Percentiles rank a stretch among this genome's conserved stretches.
These are phyloP conservation scores for Aureobasidium pullulans DNA, from an alignment of 2,329 filamentous ascomycete genomes.

Conservation along the genomic window DNA sequence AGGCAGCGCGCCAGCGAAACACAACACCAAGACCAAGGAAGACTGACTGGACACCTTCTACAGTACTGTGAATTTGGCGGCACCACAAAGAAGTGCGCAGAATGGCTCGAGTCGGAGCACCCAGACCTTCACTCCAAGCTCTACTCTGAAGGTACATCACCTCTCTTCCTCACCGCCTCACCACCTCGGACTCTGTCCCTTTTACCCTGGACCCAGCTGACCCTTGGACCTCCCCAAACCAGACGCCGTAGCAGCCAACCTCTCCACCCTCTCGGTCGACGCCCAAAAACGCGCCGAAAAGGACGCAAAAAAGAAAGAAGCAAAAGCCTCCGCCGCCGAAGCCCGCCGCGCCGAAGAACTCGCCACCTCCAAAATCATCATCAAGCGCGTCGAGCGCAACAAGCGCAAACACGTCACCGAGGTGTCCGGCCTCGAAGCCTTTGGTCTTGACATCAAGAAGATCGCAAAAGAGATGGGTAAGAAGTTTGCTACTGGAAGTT, in stretches of 20 bases:
- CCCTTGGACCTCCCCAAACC: neutral
- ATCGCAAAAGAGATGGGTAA: slow-evolving; percentile 88
- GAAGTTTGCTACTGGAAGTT: slow-evolving; percentile 93
- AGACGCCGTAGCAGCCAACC: slow-evolving; percentile 69
- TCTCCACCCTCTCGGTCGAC: slow-evolving; percentile 78
- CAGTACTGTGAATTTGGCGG: slow-evolving; percentile 99
- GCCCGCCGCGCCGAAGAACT: slow-evolving; percentile 75
- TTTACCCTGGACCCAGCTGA: neutral
- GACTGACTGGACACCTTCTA: neutral
- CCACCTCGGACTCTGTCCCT: neutral
- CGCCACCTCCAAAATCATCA: slow-evolving; percentile 72
- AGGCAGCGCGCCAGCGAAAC: slow-evolving; percentile 20
- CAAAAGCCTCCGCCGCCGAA: slow-evolving; percentile 84
- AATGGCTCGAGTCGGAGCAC: slow-evolving; percentile 79
- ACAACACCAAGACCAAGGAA: neutral
- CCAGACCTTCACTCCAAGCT: slow-evolving; percentile 66
- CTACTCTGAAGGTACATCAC: slow-evolving; percentile 70
- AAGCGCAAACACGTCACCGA: slow-evolving; percentile 96
- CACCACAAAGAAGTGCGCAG: slow-evolving; percentile 91
- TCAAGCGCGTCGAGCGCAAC: slow-evolving; percentile 96
- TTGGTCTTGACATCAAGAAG: slow-evolving; percentile 91
- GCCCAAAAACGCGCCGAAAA: slow-evolving; percentile 93
- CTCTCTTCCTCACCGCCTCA: no score
- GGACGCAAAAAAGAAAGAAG: slow-evolving; percentile 93
- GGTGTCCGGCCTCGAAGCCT: slow-evolving; percentile 81